Percentiles rank a stretch among this genome's conserved stretches.
These are phyloP conservation scores for Aspergillus asperescens DNA, from an alignment of 495 filamentous ascomycete species.

Conservation along the genomic window DNA sequence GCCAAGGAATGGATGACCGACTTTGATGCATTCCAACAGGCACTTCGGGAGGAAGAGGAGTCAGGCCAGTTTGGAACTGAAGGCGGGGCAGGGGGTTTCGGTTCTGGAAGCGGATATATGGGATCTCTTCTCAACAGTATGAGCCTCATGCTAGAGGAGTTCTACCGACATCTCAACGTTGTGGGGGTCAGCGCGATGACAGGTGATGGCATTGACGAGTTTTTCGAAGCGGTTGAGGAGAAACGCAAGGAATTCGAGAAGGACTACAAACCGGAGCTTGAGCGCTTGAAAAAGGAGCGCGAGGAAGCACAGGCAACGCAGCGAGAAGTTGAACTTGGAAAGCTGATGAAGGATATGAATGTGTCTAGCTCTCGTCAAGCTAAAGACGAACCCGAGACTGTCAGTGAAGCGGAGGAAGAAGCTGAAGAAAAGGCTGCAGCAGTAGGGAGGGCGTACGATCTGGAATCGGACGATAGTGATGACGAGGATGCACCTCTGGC, in stretches of 20 bases:
- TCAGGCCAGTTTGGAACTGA: slow-evolving; percentile 69
- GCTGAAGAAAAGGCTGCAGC: slow-evolving; percentile 26
- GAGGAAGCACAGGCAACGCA: slow-evolving; percentile 64
- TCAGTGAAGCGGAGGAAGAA: slow-evolving; percentile 49
- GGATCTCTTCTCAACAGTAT: slow-evolving; percentile 93
- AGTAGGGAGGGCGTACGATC: slow-evolving; percentile 23
- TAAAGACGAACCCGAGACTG: slow-evolving; percentile 38
- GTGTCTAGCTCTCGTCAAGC: slow-evolving; percentile 50
- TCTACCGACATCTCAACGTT: slow-evolving; percentile 87
- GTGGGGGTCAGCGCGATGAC: slow-evolving; percentile 93
- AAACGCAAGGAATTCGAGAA: slow-evolving; percentile 86
- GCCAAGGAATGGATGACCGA: slow-evolving; percentile 99
- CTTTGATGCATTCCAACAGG: slow-evolving; percentile 90
- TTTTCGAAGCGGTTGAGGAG: slow-evolving; percentile 79
- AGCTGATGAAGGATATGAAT: slow-evolving; percentile 92
- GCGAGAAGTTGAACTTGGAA: slow-evolving; percentile 75
- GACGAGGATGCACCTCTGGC: slow-evolving; percentile 31
- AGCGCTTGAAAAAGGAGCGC: slow-evolving; percentile 66
- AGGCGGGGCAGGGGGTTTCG: slow-evolving; percentile 54
- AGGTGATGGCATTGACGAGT: slow-evolving; percentile 83
- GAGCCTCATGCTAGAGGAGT: slow-evolving; percentile 96
- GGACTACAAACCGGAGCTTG: slow-evolving; percentile 90
- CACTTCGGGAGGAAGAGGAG: slow-evolving; percentile 73
- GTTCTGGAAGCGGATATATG: slow-evolving; percentile 90
- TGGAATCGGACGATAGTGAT: slow-evolving; percentile 28